Conservation (phyloP, 2,329 filamentous ascomycete genomes). For the Bisporella sp. region DNA sequence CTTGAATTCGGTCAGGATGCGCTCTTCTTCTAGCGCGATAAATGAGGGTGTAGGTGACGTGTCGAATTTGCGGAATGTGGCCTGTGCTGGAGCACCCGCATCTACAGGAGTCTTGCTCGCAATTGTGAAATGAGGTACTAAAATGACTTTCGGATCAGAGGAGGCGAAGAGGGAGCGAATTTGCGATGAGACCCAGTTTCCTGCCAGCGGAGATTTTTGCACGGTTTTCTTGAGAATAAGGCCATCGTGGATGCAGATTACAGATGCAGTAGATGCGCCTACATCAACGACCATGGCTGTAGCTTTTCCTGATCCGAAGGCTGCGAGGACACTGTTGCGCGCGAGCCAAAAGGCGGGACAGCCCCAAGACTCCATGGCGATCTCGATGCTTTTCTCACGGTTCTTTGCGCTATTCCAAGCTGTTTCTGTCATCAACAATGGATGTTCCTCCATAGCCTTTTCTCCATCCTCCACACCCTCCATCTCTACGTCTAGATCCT, state of each 20-base stretch:
- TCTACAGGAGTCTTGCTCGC: conserved; percentile 85
- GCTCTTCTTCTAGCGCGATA: conserved; percentile 80
- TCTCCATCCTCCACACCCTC: conserved; percentile 53
- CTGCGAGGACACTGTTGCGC: conserved; percentile 79
- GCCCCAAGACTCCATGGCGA: conserved; percentile 96
- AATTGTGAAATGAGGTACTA: conserved; percentile 82
- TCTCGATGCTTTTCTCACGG: conserved; percentile 89
- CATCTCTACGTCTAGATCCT: conserved; percentile 49
- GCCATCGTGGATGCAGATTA: conserved; percentile 89
- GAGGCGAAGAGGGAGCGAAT: conserved; percentile 72
- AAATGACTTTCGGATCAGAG: conserved; percentile 61
- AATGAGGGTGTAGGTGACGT: conserved; percentile 61
- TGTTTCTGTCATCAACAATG: conserved; percentile 87
- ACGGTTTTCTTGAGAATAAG: conserved; percentile 89
- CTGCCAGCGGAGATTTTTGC: conserved; percentile 76
- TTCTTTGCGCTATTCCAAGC: conserved; percentile 86
- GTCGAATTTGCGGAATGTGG: conserved; percentile 63
- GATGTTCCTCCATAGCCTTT: conserved; percentile 81
- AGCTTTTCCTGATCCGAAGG: conserved; percentile 88
- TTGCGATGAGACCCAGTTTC: conserved; percentile 85
- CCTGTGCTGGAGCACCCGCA: conserved; percentile 72
- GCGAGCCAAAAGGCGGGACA: conserved; percentile 92
- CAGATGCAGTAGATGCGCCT: conserved; percentile 79
- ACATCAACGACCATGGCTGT: conserved; percentile 90
- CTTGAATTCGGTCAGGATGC: conserved; percentile 92